Evolutionary conservation across 805 yeast species (phyloP).

Genomic region (Yamadazyma phyllophila): DNA sequence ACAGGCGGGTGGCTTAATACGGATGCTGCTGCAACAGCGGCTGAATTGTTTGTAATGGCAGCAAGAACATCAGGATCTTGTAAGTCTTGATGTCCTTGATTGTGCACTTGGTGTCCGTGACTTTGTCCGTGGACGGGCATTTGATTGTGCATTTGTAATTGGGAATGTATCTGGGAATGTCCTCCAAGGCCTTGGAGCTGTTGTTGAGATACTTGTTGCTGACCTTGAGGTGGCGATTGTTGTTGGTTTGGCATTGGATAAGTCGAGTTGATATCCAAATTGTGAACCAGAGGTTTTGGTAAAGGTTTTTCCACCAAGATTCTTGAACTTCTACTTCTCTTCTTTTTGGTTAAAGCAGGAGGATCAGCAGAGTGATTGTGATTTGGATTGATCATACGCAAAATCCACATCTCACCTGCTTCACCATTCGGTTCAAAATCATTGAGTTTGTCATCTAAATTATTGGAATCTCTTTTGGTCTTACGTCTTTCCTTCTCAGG

Average conservation of each 20-base stretch:
- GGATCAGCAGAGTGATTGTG: constrained; percentile 48
- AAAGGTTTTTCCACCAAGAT: constrained; percentile 46
- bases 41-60: constrained; percentile 24
- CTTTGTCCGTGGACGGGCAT: not conserved
- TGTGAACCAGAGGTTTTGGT: constrained; percentile 12
- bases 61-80: constrained; percentile 45
- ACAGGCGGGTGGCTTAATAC: constrained; percentile 28
- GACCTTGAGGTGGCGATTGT: constrained; percentile 10
- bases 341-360: constrained; percentile 31
- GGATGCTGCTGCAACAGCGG: constrained; percentile 26
- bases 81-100: constrained; percentile 20
- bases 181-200: constrained; percentile 2
- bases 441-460: constrained; percentile 26
- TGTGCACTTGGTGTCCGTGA: constrained; percentile 1
- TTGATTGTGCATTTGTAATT: constrained; percentile 5
- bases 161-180: constrained; percentile 7
- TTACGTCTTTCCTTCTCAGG: constrained; percentile 43
- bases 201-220: constrained; percentile 19
- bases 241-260: constrained; percentile 9
- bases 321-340: constrained; percentile 37
- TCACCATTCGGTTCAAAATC: constrained; percentile 16
- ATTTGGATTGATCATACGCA: constrained; percentile 45
- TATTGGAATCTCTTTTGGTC: constrained; percentile 20
- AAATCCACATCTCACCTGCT: constrained; percentile 41
- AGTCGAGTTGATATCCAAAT: constrained; percentile 5